phyloP scores from a whole-genome alignment of 139 green algal genomes.

The Coelastrella sp. region DNA sequence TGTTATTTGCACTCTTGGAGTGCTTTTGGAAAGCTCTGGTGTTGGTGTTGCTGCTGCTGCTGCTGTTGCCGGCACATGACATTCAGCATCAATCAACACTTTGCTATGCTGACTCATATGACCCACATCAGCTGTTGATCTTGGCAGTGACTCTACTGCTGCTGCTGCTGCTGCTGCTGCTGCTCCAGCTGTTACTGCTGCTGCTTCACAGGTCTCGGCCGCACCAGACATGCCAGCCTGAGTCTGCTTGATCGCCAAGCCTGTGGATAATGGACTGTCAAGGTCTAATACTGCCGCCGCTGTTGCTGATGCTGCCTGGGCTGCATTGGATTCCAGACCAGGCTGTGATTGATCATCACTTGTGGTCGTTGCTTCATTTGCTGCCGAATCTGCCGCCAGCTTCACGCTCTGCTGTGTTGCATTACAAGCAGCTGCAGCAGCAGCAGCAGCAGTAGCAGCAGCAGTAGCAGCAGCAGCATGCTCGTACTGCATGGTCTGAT shows the following conservation, averaged over 20 bases:
- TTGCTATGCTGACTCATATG: too few species aligned
- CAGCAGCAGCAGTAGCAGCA: too few species aligned
- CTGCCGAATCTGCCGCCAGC: background rate
- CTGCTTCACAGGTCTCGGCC: background rate
- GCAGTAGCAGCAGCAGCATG: too few species aligned
- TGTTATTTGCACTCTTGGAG: background rate
- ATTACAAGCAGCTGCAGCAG: too few species aligned
- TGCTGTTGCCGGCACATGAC: background rate
- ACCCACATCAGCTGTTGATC: too few species aligned
- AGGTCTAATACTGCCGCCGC: background rate
- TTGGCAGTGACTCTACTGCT: background rate
- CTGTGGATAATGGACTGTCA: background rate
- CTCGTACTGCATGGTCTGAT: too few species aligned
- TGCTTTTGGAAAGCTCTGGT: background rate
- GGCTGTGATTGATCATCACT: background rate
- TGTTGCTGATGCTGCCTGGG: background rate
- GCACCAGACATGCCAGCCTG: background rate
- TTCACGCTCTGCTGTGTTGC: too few species aligned
- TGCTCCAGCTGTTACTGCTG: background rate
- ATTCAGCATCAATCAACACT: too few species aligned
- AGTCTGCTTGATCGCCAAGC: background rate
- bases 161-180: background rate
- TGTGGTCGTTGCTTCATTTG: background rate
- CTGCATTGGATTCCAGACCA: background rate
- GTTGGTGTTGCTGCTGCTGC: background rate